These are phyloP conservation scores for Aspergillus coremiiformis DNA, from an alignment of 495 filamentous ascomycete species.

Conservation along the genomic window DNA sequence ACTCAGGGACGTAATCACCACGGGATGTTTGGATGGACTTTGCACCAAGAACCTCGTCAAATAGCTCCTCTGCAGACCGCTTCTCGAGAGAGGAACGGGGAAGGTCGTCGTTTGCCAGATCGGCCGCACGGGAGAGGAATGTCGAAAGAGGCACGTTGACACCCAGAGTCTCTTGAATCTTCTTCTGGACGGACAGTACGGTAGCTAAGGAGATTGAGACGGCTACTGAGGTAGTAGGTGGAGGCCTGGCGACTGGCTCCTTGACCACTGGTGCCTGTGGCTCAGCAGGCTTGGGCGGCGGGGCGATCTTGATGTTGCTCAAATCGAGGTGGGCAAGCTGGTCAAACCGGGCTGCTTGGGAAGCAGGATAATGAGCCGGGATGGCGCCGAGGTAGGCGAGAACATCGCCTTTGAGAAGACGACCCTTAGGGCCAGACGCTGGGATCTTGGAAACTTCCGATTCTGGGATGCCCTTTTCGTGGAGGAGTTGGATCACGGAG, in stretches of 20 bases:
- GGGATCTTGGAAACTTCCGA: slow-evolving; percentile 72
- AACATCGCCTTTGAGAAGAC: slow-evolving; percentile 91
- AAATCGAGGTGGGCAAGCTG: slow-evolving; percentile 82
- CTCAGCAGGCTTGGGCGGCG: slow-evolving; percentile 43
- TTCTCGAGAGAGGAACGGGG: slow-evolving; percentile 54
- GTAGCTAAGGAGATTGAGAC: slow-evolving; percentile 69
- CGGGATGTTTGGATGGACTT: slow-evolving; percentile 46
- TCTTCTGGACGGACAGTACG: slow-evolving; percentile 71
- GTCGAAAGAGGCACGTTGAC: slow-evolving; percentile 76
- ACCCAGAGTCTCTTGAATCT: slow-evolving; percentile 65
- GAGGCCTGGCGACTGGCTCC: slow-evolving; percentile 28
- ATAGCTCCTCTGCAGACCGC: slow-evolving; percentile 72
- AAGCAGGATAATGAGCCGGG: slow-evolving; percentile 56
- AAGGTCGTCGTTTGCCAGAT: slow-evolving; percentile 78
- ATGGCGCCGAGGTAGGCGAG: slow-evolving; percentile 82
- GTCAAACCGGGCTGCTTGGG: slow-evolving; percentile 58
- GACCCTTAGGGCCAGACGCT: slow-evolving; percentile 79
- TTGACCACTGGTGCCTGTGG: slow-evolving; percentile 31
- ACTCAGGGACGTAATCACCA: slow-evolving; percentile 64
- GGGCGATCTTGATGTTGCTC: slow-evolving; percentile 83
- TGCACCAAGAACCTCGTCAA: slow-evolving; percentile 78
- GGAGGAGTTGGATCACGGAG: slow-evolving; percentile 74
- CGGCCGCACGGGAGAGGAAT: slow-evolving; percentile 75
- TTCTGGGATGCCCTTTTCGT: slow-evolving; percentile 63
- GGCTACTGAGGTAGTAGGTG: slow-evolving; percentile 38